Evolutionary conservation across 805 yeast genomes (phyloP).

Genomic region (Hanseniaspora clermontiae): DNA sequence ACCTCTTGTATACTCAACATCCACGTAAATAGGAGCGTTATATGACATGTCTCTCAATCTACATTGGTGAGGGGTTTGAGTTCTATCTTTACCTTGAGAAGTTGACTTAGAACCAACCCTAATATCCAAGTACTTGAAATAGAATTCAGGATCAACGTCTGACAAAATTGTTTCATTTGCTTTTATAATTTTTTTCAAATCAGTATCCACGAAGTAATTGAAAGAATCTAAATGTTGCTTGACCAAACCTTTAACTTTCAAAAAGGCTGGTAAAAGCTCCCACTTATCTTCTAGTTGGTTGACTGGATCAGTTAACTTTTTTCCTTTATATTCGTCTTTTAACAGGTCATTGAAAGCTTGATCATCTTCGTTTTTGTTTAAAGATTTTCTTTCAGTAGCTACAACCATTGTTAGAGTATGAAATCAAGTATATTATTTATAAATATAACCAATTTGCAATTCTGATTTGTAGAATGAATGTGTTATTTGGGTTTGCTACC

Average conservation of each 20-base stretch:
- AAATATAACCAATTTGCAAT: no score
- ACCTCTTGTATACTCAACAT: slow-evolving; percentile 94
- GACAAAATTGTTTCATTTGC: slow-evolving; percentile 83
- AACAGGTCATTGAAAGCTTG: slow-evolving; percentile 65
- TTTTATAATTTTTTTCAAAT: slow-evolving; percentile 76
- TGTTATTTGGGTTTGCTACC: no score
- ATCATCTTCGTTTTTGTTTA: slow-evolving; percentile 25
- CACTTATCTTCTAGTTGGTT: slow-evolving; percentile 91
- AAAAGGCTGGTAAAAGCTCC: slow-evolving; percentile 90
- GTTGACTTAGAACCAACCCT: slow-evolving; percentile 73
- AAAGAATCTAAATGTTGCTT: slow-evolving; percentile 98
- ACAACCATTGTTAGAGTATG: not conserved
- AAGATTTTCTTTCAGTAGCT: slow-evolving; percentile 1
- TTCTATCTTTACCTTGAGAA: slow-evolving; percentile 42
- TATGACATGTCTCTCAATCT: slow-evolving; percentile 86
- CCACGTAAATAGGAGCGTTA: slow-evolving; percentile 90
- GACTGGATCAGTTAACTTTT: slow-evolving; percentile 72
- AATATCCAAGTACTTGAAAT: slow-evolving; percentile 82
- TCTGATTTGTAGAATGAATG: no score
- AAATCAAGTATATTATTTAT: no score
- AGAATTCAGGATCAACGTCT: slow-evolving; percentile 96
- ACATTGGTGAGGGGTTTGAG: slow-evolving; percentile 87
- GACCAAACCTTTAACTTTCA: slow-evolving; percentile 89
- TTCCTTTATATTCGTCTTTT: slow-evolving; percentile 75
- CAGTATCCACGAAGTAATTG: slow-evolving; percentile 89